Conservation (phyloP, 2,329 filamentous ascomycete species). For the Fusarium napiforme region DNA sequence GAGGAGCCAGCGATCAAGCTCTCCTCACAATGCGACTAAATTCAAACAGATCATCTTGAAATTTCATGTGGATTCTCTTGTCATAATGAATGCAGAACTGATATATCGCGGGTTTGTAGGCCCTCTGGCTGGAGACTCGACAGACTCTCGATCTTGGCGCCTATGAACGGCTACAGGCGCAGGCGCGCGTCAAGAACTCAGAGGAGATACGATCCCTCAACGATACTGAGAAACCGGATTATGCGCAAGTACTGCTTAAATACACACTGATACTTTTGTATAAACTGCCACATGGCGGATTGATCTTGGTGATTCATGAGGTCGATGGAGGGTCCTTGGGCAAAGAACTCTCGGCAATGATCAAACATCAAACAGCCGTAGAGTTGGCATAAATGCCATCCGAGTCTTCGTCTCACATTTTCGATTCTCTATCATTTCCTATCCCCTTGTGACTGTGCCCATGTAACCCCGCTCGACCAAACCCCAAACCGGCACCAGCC, state of each 20-base stretch:
- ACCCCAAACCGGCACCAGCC: constrained; percentile 7
- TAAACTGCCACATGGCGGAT: background rate
- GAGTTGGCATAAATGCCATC: background rate
- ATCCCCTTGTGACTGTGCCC: background rate
- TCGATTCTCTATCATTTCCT: background rate
- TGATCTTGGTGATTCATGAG: background rate
- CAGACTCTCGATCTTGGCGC: background rate
- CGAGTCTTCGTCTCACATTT: background rate
- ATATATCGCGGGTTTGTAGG: too few species aligned
- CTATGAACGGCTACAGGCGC: background rate
- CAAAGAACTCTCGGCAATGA: background rate
- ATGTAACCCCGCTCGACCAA: background rate
- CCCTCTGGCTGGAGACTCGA: background rate
- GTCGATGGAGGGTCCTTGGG: accelerated
- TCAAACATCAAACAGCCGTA: background rate
- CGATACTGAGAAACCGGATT: accelerated
- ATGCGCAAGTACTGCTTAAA: accelerated
- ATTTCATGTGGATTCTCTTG: accelerated
- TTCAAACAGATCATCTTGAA: accelerated
- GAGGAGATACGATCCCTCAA: accelerated
- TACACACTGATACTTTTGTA: background rate
- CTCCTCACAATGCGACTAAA: background rate
- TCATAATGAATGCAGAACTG: accelerated
- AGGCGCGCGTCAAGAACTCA: too few species aligned
- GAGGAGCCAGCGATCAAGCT: background rate